Base-by-base conservation (phyloP, 345 rosid genomes). In the Salix dunnii region DNA sequence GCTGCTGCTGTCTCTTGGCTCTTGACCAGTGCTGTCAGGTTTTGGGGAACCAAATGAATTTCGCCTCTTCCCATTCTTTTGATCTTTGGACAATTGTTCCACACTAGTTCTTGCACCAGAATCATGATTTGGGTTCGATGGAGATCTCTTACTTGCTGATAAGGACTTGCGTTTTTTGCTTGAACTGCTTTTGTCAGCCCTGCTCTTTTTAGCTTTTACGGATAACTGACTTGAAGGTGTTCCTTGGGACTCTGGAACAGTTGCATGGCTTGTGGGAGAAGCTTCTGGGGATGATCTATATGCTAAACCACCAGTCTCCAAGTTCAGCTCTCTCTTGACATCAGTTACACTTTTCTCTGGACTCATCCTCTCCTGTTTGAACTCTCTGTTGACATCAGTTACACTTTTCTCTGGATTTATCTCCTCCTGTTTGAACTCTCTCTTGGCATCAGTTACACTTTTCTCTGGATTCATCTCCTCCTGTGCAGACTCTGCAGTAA, bases 181-280 rank as follows among this genome's bases (percentile, higher is more conserved):
- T 25, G 90, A 87, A 38, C 84, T 82, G 72, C 86, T 86, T 81
- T 88, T 95, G 10, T 84, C 88, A 0, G 83, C 62, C 83, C 78
- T 90, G 64, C 65, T 87, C 74, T 78, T 91, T 76, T 85, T 86
- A 46, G 87, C 76, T 71, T 82, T 90, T 31, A 86, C 88, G 6
- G 98, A 93, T 67, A 88, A 83, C 83, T 92, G 90, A 81, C 97
- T 92, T 46, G 90, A 88, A 16, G 99, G 98, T 31, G 99, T 92
- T 84, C 90, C 91, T 67, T 90, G 94, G 66, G 97, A 90, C 67
- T 92, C 99, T 1, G 88, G 86, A 67, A 89, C 72, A 40, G 93
- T 89, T 53, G 85, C 78, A 33, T 82, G 95, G 82, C 91, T 87
- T 79, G 83, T 82, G 28, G 95, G 90, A 72, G 85, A 84, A 68